Conservation (phyloP, 805 yeast species). For the Saccharomycopsis javanensis region DNA sequence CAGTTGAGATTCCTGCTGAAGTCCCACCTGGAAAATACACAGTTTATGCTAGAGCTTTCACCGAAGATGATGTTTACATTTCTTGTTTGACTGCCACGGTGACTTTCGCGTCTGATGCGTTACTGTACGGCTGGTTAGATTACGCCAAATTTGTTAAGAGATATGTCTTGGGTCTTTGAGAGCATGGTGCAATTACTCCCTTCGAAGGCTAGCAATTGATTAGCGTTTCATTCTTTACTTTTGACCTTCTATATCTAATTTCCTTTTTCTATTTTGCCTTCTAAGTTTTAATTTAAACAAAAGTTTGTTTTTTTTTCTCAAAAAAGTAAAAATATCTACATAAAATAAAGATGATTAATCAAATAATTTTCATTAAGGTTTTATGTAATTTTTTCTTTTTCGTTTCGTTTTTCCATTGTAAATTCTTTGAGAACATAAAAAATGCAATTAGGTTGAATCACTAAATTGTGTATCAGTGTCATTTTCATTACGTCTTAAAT, state of each 20-base stretch:
- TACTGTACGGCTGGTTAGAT: constrained; percentile 7
- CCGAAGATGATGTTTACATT: constrained; percentile 68
- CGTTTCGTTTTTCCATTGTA: too few species aligned
- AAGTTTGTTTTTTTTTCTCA: too few species aligned
- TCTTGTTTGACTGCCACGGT: constrained; percentile 76
- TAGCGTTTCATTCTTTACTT: not conserved
- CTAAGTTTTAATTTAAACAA: not conserved
- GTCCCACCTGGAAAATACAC: constrained; percentile 93
- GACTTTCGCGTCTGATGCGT: constrained; percentile 31
- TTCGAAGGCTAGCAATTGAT: too few species aligned
- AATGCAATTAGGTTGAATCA: not conserved
- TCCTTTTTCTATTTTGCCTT: not conserved
- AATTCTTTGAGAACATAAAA: too few species aligned
- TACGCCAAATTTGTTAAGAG: constrained; percentile 14
- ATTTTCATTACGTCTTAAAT: not conserved
- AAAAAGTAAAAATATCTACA: too few species aligned
- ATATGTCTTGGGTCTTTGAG: constrained; percentile 9
- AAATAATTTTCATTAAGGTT: too few species aligned
- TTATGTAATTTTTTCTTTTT: too few species aligned
- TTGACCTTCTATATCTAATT: not conserved
- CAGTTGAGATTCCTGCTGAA: constrained; percentile 77
- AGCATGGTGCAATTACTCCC: too few species aligned
- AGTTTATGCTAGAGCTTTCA: constrained; percentile 84
- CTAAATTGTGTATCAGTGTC: not conserved
- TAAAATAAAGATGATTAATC: too few species aligned